Evolutionary conservation across 805 yeast species (phyloP).

Genomic region (Metahyphopichia silvanorum): DNA sequence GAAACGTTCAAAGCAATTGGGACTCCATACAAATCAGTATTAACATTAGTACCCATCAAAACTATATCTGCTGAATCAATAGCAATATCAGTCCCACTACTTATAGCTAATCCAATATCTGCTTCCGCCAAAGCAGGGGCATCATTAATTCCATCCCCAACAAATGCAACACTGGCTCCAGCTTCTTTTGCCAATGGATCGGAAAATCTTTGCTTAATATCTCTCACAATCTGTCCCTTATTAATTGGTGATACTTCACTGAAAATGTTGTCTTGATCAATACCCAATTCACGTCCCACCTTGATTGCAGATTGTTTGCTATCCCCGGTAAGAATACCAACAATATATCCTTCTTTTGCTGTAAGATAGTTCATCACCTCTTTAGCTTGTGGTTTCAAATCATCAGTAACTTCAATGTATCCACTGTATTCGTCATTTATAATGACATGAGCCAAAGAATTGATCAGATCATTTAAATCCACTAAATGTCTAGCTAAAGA

Average conservation of each 20-base stretch:
- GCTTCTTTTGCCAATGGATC: constrained; percentile 28
- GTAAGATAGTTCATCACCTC: constrained; percentile 56
- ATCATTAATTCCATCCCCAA: constrained; percentile 98
- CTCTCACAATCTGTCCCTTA: constrained; percentile 64
- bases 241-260: constrained; percentile 75
- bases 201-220: constrained; percentile 48
- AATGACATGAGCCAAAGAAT: constrained; percentile 54
- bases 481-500: constrained; percentile 1
- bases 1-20: constrained; percentile 67
- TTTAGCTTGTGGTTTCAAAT: constrained; percentile 61
- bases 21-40: constrained; percentile 44
- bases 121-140: constrained; percentile 93
- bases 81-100: constrained; percentile 94
- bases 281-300: constrained; percentile 67
- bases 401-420: constrained; percentile 62
- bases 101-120: constrained; percentile 86
- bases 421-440: constrained; percentile 63
- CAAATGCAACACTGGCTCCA: constrained; percentile 53
- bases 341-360: constrained; percentile 47
- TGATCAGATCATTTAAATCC: constrained; percentile 14
- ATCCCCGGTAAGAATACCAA: constrained; percentile 93
- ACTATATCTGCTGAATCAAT: constrained; percentile 96
- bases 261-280: constrained; percentile 60
- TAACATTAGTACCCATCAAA: constrained; percentile 44
- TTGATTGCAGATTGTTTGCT: constrained; percentile 55